A percentile compares a stretch with the other conserved stretches of the same genome.
phyloP scores from a whole-genome alignment of 768 basidiomycete genomes.

The Obba rivulosa region DNA sequence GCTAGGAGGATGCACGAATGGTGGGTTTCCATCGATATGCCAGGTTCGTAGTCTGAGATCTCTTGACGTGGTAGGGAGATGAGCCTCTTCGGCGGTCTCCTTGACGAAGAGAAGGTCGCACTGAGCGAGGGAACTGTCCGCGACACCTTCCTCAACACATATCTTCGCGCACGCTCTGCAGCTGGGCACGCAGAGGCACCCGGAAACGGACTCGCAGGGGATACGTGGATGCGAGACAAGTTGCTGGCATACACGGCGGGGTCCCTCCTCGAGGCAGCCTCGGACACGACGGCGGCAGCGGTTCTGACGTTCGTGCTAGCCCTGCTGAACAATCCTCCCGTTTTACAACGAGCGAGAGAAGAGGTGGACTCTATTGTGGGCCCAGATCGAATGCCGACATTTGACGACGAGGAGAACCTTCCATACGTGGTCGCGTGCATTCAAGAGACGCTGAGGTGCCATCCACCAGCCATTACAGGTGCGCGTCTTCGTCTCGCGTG shows the following conservation, averaged over 20 bases:
- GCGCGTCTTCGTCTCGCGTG: not conserved
- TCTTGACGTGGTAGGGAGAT: not conserved
- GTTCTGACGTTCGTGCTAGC: conserved; percentile 23
- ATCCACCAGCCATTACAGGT: conserved; percentile 1
- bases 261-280: conserved; percentile 26
- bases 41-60: not conserved
- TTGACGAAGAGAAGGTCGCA: not conserved
- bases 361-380: conserved; percentile 59
- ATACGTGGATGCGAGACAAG: conserved; percentile 26
- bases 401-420: conserved; percentile 44
- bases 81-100: conserved; percentile 1
- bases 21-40: conserved; percentile 4
- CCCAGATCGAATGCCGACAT: conserved; percentile 45
- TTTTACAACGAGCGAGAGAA: conserved; percentile 43
- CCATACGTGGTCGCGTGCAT: conserved; percentile 51
- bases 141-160: not conserved
- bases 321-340: conserved; percentile 12
- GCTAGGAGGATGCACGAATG: conserved; percentile 23
- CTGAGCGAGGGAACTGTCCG: not conserved
- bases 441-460: conserved; percentile 29
- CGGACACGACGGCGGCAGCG: conserved; percentile 24
- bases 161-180: conserved; percentile 13
- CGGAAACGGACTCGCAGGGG: conserved; percentile 22
- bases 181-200: conserved; percentile 19
- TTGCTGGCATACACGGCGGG: conserved; percentile 25